phyloP scores from a whole-genome alignment of 768 basidiomycete genomes.

The Collybia sordida region DNA sequence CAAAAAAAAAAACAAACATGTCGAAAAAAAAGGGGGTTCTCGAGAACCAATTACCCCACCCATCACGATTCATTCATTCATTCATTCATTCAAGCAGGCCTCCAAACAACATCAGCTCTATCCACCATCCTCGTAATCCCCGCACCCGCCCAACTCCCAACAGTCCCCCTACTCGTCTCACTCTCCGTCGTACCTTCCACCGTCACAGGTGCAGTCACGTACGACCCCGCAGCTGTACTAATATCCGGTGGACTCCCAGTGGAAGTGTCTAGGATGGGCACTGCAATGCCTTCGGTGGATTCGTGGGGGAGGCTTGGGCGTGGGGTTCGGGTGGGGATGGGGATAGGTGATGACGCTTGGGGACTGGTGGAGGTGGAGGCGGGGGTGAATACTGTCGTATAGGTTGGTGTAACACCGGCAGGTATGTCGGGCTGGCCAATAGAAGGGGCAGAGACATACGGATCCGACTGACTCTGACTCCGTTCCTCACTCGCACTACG shows the following conservation, averaged over 20 bases:
- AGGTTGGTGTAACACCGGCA: too few relatives aligned
- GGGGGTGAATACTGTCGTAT: too few relatives aligned
- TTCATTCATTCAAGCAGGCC: constrained; percentile 42
- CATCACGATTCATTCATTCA: too few relatives aligned
- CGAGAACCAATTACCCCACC: too few relatives aligned
- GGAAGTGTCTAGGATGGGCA: constrained; percentile 11
- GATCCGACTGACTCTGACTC: too few relatives aligned
- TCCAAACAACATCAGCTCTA: constrained; percentile 35
- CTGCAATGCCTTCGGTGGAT: constrained; percentile 14
- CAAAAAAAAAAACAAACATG: background rate
- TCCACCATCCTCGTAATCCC: constrained; percentile 39
- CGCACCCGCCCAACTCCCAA: constrained; percentile 49
- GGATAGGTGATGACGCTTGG: background rate
- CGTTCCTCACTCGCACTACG: too few relatives aligned
- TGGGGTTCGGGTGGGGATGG: background rate
- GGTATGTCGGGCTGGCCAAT: too few relatives aligned
- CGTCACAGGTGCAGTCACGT: constrained; percentile 65
- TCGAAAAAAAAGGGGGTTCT: background rate
- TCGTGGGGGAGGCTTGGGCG: background rate
- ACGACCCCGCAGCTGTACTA: constrained; percentile 69
- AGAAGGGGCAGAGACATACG: too few relatives aligned
- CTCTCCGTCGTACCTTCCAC: constrained; percentile 57
- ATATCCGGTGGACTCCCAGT: constrained; percentile 54
- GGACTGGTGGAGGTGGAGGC: background rate
- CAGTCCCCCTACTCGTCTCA: constrained; percentile 35